Conservation (phyloP, 2,329 filamentous ascomycete species). For the Capronia americana region DNA sequence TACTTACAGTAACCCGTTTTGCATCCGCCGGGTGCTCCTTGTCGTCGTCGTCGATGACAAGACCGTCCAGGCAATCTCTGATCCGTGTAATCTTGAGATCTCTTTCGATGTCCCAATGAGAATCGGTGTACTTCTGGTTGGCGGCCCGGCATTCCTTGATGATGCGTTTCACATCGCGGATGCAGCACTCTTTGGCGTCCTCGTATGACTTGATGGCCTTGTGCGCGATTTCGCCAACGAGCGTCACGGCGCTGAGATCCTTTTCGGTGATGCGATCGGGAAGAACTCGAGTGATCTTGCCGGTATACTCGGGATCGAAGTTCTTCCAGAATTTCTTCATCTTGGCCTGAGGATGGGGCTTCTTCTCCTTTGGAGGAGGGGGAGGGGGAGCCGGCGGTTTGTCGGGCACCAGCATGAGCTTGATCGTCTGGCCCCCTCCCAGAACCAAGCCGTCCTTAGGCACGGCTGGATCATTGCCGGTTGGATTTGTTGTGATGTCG, state of each 20-base stretch:
- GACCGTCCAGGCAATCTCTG: constrained; percentile 59
- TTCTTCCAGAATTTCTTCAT: constrained; percentile 77
- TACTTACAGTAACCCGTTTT: constrained; percentile 68
- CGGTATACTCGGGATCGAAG: constrained; percentile 73
- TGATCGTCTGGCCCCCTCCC: constrained; percentile 34
- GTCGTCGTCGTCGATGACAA: constrained; percentile 44
- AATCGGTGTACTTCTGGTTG: constrained; percentile 87
- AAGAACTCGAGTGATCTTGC: constrained; percentile 74
- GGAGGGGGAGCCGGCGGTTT: constrained; percentile 24
- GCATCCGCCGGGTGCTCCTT: constrained; percentile 71
- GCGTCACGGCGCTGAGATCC: constrained; percentile 66
- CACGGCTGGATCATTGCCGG: constrained; percentile 25
- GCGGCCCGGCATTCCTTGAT: constrained; percentile 71
- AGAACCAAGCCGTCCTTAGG: constrained; percentile 28
- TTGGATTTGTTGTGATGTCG: constrained; percentile 24
- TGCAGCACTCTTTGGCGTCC: constrained; percentile 72
- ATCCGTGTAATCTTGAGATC: constrained; percentile 66
- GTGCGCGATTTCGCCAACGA: constrained; percentile 61
- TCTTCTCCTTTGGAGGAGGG: constrained; percentile 51
- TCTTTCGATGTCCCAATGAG: constrained; percentile 83
- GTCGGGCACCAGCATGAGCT: constrained; percentile 36
- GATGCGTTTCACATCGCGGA: constrained; percentile 65
- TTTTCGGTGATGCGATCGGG: constrained; percentile 65
- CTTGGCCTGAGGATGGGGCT: constrained; percentile 67
- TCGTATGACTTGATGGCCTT: constrained; percentile 73